Evolutionary conservation across 768 basidiomycete species (phyloP).

Genomic region (Rhodotorula graminis): DNA sequence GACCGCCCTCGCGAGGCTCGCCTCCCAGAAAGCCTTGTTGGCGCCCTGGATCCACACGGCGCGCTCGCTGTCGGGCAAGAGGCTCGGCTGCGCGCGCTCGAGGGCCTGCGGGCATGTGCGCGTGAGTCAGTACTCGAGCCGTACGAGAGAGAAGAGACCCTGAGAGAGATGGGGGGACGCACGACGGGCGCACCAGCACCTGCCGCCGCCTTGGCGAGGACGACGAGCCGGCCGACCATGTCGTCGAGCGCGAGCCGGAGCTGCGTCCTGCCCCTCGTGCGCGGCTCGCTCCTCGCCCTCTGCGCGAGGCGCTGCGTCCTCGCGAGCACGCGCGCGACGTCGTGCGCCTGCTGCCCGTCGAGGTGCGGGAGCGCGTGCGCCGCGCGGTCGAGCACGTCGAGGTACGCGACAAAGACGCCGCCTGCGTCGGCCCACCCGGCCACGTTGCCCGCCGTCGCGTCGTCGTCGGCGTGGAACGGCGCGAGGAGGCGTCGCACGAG

Average conservation of each 20-base stretch:
- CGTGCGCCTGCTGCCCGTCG: slow-evolving; percentile 75
- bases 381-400: slow-evolving; percentile 73
- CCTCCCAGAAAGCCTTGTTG: slow-evolving; percentile 13
- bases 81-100: slow-evolving; percentile 15
- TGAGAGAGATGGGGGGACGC: background rate
- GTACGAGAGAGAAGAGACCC: background rate
- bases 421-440: slow-evolving; percentile 78
- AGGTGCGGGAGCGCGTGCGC: slow-evolving; percentile 67
- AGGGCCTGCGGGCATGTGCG: background rate
- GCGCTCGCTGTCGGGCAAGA: slow-evolving; percentile 25
- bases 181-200: background rate
- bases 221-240: slow-evolving; percentile 26
- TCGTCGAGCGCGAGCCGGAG: slow-evolving; percentile 19
- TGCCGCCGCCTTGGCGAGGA: background rate
- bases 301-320: slow-evolving; percentile 18
- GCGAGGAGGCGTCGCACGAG: slow-evolving; percentile 67
- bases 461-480: slow-evolving; percentile 59
- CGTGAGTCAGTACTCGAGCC: too few relatives aligned
- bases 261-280: background rate
- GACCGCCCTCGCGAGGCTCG: background rate
- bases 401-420: slow-evolving; percentile 82
- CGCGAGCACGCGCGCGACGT: slow-evolving; percentile 70
- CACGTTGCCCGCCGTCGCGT: slow-evolving; percentile 68
- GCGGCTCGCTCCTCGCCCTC: background rate
- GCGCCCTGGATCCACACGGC: slow-evolving; percentile 32